These are phyloP conservation scores for Myrmaecium sp. DNA, from an alignment of 2,329 filamentous ascomycete species.

Conservation along the genomic window DNA sequence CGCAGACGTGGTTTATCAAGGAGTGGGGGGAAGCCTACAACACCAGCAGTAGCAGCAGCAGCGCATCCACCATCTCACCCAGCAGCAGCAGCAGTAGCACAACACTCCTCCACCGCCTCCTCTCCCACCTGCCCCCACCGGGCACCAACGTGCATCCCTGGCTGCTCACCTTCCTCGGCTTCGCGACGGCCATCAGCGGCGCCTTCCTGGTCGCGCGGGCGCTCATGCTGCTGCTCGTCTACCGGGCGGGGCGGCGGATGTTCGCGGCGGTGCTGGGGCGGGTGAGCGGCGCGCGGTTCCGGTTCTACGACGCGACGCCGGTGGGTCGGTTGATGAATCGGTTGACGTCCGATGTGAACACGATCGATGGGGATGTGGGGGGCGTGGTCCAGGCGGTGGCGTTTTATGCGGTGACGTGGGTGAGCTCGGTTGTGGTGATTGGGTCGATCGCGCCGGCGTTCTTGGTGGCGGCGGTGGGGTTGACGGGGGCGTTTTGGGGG, in stretches of 20 bases:
- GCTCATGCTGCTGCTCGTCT: slow-evolving; percentile 60
- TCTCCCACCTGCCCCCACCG: slow-evolving; percentile 41
- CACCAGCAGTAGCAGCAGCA: no score
- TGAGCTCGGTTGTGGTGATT: slow-evolving; percentile 60
- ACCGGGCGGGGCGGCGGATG: slow-evolving; percentile 57
- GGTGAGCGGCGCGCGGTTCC: slow-evolving; percentile 67
- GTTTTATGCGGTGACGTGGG: slow-evolving; percentile 53
- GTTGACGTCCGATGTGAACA: slow-evolving; percentile 77
- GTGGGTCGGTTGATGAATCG: slow-evolving; percentile 85
- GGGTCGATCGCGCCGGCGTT: slow-evolving; percentile 63
- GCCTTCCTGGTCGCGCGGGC: slow-evolving; percentile 43
- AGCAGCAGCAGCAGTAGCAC: slow-evolving; percentile 12
- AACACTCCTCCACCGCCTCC: slow-evolving; percentile 6
- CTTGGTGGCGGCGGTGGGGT: slow-evolving; percentile 49
- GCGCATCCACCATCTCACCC: no score
- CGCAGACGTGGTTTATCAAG: slow-evolving; percentile 67
- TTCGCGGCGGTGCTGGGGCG: slow-evolving; percentile 56
- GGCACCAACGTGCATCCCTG: slow-evolving; percentile 52
- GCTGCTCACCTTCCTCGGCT: slow-evolving; percentile 51
- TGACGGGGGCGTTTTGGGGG: slow-evolving; percentile 52
- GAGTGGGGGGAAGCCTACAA: slow-evolving; percentile 69
- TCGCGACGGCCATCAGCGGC: slow-evolving; percentile 26
- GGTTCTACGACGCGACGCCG: slow-evolving; percentile 82
- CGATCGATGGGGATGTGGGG: slow-evolving; percentile 74
- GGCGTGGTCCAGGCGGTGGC: slow-evolving; percentile 54